phyloP scores from a whole-genome alignment of 192 early-diverging fungal genomes.

The Thamnidium elegans region DNA sequence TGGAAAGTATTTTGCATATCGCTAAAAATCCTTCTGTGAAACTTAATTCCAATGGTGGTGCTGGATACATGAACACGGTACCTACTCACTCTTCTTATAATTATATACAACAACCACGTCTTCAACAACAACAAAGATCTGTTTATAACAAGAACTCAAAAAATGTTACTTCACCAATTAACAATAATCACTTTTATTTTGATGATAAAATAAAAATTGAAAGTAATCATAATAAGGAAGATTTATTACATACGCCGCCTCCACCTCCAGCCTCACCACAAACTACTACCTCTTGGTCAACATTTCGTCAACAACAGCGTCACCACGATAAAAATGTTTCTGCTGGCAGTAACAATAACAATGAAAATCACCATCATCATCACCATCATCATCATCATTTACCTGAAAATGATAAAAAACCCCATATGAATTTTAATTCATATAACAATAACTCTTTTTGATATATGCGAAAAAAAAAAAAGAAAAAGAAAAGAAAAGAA shows the following conservation, averaged over 20 bases:
- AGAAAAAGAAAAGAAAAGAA: no score
- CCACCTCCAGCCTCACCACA: not conserved
- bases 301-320: no score
- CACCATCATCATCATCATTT: not conserved
- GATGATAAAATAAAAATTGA: no score
- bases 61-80: not conserved
- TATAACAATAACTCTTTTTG: no score
- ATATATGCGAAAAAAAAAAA: no score
- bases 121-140: not conserved
- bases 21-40: not conserved
- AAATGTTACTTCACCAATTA: not conserved
- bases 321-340: not conserved
- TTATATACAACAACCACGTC: not conserved
- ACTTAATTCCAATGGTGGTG: not conserved
- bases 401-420: no score
- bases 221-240: no score
- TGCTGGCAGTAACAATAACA: conserved; percentile 18
- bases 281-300: not conserved
- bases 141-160: not conserved
- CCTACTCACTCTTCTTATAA: not conserved
- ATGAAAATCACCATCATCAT: not conserved
- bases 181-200: no score
- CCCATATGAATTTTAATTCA: no score
- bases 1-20: conserved; percentile 1
- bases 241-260: no score